Percentiles rank a stretch among this genome's conserved stretches.
Conservation (phyloP, 345 rosid genomes). For the Eutrema yunnanense region DNA sequence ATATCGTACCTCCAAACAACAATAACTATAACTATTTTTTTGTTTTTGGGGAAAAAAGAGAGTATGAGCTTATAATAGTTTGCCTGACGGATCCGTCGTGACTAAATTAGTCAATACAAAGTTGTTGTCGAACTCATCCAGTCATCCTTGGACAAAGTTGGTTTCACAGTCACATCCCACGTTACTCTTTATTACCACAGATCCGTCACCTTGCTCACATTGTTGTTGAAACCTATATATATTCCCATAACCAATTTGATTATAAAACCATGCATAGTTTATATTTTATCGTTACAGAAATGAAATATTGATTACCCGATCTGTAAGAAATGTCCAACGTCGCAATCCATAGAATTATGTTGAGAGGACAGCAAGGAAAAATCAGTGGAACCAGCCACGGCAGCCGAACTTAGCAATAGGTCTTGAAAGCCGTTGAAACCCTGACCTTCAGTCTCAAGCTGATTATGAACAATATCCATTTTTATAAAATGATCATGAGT, state of each 20-base stretch:
- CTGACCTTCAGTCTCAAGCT: conserved; percentile 62
- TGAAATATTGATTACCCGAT: conserved; percentile 42
- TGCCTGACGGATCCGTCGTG: background rate
- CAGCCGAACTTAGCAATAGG: conserved; percentile 31
- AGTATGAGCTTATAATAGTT: background rate
- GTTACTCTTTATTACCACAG: conserved; percentile 35
- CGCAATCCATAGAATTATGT: conserved; percentile 39
- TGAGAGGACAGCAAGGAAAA: conserved; percentile 24
- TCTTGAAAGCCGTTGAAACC: conserved; percentile 44
- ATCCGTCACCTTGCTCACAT: conserved; percentile 50
- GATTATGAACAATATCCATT: background rate
- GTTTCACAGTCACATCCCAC: conserved; percentile 35
- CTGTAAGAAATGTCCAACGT: conserved; percentile 51
- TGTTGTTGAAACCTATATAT: conserved; percentile 35
- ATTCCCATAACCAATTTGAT: background rate
- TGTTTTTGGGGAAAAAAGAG: background rate
- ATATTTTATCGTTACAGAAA: background rate
- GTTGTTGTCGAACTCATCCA: conserved; percentile 33
- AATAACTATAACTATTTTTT: background rate
- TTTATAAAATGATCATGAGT: background rate
- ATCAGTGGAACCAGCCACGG: background rate
- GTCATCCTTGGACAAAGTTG: conserved; percentile 50
- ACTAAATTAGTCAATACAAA: background rate
- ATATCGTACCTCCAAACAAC: background rate
- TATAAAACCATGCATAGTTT: background rate